Evolutionary conservation across 176 grass and related monocot species (phyloP).

Genomic region (Oryza punctata): DNA sequence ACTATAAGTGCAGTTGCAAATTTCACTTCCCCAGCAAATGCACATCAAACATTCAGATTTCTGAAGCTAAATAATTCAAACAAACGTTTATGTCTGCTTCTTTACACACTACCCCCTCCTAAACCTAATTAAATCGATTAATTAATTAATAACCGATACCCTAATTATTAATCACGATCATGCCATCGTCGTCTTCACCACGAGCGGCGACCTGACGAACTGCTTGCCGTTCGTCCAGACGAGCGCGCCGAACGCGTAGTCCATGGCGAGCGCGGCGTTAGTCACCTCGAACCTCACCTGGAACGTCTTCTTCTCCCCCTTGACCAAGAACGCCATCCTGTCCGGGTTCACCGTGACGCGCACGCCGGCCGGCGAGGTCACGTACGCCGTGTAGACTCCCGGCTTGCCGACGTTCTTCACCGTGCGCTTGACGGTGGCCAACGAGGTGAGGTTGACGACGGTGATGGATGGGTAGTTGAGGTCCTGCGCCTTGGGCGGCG

Average conservation of each 20-base stretch:
- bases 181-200: slow-evolving; percentile 30
- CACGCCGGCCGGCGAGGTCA: slow-evolving; percentile 49
- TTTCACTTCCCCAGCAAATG: no score
- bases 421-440: slow-evolving; percentile 41
- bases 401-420: slow-evolving; percentile 70
- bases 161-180: not conserved
- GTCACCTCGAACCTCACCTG: slow-evolving; percentile 36
- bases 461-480: slow-evolving; percentile 86
- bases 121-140: slow-evolving; percentile 7
- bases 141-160: not conserved
- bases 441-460: slow-evolving; percentile 38
- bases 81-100: not conserved
- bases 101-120: slow-evolving; percentile 21
- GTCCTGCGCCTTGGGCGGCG: slow-evolving; percentile 32
- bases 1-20: no score
- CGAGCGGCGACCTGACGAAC: slow-evolving; percentile 61
- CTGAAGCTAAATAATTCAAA: not conserved
- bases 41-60: no score
- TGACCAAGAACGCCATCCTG: slow-evolving; percentile 31
- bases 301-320: slow-evolving; percentile 74
- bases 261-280: slow-evolving; percentile 2
- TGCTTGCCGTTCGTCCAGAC: slow-evolving; percentile 63
- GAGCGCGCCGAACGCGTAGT: slow-evolving; percentile 56
- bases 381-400: slow-evolving; percentile 42
- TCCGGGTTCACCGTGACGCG: slow-evolving; percentile 42